Conservation (phyloP, 2,329 filamentous ascomycete genomes). For the Neodidymelliopsis sp. region DNA sequence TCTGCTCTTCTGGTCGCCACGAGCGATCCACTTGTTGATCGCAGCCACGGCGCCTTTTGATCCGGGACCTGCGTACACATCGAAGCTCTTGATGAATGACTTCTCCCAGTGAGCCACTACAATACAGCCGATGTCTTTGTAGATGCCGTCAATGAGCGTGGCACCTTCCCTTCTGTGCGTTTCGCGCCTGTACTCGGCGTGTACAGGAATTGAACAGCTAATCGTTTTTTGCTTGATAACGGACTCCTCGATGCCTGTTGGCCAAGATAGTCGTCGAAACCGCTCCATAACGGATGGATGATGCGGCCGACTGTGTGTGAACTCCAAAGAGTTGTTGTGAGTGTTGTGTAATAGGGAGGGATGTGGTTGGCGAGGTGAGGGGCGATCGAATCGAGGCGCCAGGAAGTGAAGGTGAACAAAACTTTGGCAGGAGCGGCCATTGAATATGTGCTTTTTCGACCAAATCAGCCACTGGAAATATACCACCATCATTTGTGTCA, state of each 20-base stretch:
- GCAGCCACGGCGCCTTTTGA: constrained; percentile 27
- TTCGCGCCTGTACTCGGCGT: constrained; percentile 26
- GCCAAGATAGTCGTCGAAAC: constrained; percentile 2
- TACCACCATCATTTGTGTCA: no score
- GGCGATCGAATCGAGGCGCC: not conserved
- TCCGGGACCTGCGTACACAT: constrained; percentile 29
- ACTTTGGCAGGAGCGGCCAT: not conserved
- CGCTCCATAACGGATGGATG: not conserved
- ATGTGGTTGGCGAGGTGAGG: not conserved
- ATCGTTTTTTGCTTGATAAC: constrained; percentile 4
- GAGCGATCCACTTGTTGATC: constrained; percentile 42
- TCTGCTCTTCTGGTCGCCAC: constrained; percentile 26
- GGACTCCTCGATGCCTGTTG: constrained; percentile 5
- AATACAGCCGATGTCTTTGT: constrained; percentile 28
- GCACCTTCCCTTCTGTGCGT: constrained; percentile 24
- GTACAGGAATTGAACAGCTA: constrained; percentile 23
- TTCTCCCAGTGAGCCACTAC: constrained; percentile 25
- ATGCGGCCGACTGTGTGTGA: no score
- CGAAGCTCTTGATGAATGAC: constrained; percentile 29
- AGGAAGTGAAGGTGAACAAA: constrained; percentile 8
- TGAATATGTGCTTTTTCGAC: not conserved
- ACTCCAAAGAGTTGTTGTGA: no score
- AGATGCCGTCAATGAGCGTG: constrained; percentile 21
- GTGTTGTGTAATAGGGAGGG: no score
- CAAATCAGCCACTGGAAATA: no score